These are phyloP conservation scores for Tolypocladium capitatum DNA, from an alignment of 2,329 filamentous ascomycete genomes.

Conservation along the genomic window DNA sequence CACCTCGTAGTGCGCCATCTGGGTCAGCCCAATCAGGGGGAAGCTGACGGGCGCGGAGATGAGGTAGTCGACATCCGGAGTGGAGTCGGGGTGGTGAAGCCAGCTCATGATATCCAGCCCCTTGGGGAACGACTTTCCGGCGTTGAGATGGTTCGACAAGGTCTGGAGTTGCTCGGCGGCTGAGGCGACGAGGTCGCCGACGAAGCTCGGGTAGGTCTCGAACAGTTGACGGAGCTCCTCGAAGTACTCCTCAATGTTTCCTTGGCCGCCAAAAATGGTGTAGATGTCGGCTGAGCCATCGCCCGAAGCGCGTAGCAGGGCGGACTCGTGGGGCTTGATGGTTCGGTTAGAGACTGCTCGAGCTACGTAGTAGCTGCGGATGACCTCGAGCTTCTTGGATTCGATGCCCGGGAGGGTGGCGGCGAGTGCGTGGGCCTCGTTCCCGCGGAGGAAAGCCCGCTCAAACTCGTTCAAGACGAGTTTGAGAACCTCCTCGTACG, in stretches of 20 bases:
- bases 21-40: constrained; percentile 88
- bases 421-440: constrained; percentile 87
- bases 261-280: constrained; percentile 91
- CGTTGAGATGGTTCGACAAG: constrained; percentile 68
- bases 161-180: constrained; percentile 80
- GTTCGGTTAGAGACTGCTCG: constrained; percentile 71
- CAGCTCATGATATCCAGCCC: constrained; percentile 91
- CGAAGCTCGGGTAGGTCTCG: constrained; percentile 79
- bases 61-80: constrained; percentile 87
- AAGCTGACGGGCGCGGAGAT: constrained; percentile 93
- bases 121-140: constrained; percentile 93
- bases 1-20: constrained; percentile 89
- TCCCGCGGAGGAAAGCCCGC: constrained; percentile 83
- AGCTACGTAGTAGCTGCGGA: constrained; percentile 83
- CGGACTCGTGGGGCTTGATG: constrained; percentile 87
- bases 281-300: constrained; percentile 78
- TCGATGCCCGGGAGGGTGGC: constrained; percentile 79
- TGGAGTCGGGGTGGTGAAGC: constrained; percentile 78
- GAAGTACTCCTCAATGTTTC: constrained; percentile 99
- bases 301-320: constrained; percentile 74
- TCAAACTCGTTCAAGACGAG: constrained; percentile 92
- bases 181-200: constrained; percentile 69
- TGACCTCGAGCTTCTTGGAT: constrained; percentile 80
- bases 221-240: constrained; percentile 90
- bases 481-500: constrained; percentile 86